A percentile compares a stretch with the other conserved stretches of the same genome.
Conservation (phyloP, 345 rosid species). For the Gossypium raimondii region DNA sequence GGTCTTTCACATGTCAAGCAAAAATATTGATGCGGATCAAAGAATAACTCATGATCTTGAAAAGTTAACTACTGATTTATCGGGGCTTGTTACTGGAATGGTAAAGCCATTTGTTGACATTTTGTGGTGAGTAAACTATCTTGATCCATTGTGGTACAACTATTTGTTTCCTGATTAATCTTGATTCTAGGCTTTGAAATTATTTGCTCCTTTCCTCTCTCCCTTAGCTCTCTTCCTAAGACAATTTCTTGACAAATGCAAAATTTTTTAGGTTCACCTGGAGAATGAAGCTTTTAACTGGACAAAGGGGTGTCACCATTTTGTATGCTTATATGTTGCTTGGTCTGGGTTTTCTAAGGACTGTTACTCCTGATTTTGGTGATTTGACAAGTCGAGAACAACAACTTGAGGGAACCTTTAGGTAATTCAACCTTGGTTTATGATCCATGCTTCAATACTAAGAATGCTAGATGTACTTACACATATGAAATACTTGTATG, state of each 20-base stretch:
- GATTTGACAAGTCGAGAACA: conserved; percentile 80
- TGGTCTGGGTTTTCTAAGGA: conserved; percentile 89
- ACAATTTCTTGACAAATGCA: conserved; percentile 17
- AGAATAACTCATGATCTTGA: conserved; percentile 92
- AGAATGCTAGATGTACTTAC: not conserved
- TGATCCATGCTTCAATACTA: not conserved
- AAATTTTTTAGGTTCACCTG: conserved; percentile 79
- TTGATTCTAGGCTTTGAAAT: not conserved
- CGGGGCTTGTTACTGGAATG: conserved; percentile 96
- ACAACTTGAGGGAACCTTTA: conserved; percentile 91
- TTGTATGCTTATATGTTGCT: conserved; percentile 91
- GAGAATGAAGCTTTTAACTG: conserved; percentile 98
- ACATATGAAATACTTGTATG: not conserved
- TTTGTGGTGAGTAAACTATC: conserved; percentile 61
- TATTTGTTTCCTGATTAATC: conserved; percentile 17
- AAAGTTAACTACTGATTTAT: conserved; percentile 73
- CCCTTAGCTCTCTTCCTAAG: conserved; percentile 8
- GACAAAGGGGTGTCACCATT: conserved; percentile 89
- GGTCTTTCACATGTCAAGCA: conserved; percentile 89
- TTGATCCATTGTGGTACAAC: conserved; percentile 16
- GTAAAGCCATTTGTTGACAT: conserved; percentile 97
- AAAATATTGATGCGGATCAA: conserved; percentile 92
- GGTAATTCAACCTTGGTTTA: conserved; percentile 39
- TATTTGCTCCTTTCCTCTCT: not conserved
- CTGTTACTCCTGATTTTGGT: conserved; percentile 91